Base-by-base conservation (phyloP, 1,284 basidiomycete species). In the Trichosporon coremiiforme region DNA sequence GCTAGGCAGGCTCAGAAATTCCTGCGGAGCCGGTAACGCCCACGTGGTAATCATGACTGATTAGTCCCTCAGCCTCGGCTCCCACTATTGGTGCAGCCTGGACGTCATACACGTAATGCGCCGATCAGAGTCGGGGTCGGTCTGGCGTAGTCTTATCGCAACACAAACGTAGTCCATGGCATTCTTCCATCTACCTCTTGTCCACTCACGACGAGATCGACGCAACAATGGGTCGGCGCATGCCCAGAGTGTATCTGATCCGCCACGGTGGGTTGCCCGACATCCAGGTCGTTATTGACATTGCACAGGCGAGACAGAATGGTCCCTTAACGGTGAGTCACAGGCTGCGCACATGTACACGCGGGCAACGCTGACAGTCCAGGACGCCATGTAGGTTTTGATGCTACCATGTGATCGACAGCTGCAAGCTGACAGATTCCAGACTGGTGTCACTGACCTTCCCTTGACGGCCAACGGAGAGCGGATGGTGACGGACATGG, bases 401-500 rank as follows among this genome's bases (percentile, higher is more conserved):
- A 13, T 25, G 50, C 50, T 53, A 20, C 50, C 50, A 20, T 65
- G 4, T 1, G 36, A 20, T 15, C 57, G 62, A 20, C 2, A 4
- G 9, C 8, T 33, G 13, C 31, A 70, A 25, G 15, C 29, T 71
- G 62, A 68, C 47, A 66, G 31, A 12, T 8, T n/a, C 1, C 77
- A 96, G 93, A 97, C 94, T 9, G 95, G 95, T 53, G 87, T 87
- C 41, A 88, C 89, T 3, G 94, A 98, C 78, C 94, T 98, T 68
- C 91, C 93, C 17, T 86, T 97, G 64, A 96, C 94, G 7, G 79
- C 84, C n/a, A 87, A 87, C 66, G 94, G 95, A n/a, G 91, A 90
- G 80, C 83, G 87, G 66, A 88, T 92, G 76, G 88, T 96, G 72
- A 86, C 85, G 70, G 85, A 86, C 53, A 89, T 90, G 73, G 91